A percentile compares a stretch with the other conserved stretches of the same genome.
phyloP scores from a whole-genome alignment of 495 filamentous ascomycete species.

The Talaromyces liani region DNA sequence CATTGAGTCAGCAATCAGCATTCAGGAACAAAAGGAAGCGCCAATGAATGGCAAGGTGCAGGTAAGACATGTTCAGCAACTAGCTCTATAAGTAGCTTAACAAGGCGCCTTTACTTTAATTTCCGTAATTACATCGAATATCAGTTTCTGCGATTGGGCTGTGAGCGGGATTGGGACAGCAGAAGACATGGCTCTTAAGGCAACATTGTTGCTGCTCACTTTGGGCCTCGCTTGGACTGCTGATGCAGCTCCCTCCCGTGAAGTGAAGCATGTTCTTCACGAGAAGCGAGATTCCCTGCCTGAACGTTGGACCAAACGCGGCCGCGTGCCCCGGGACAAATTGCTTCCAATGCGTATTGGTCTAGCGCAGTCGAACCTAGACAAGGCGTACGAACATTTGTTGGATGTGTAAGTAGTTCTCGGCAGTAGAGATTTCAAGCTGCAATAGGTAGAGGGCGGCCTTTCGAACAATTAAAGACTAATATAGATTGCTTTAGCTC shows the following conservation, averaged over 20 bases:
- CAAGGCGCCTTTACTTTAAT: not conserved
- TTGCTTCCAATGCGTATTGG: conserved; percentile 37
- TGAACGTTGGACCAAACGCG: conserved; percentile 15
- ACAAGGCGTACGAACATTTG: conserved; percentile 34
- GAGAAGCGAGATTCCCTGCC: conserved; percentile 21
- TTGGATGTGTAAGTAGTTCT: conserved; percentile 24
- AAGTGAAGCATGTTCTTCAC: conserved; percentile 17
- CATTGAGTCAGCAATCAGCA: too few relatives aligned
- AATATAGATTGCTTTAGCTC: conserved; percentile 12
- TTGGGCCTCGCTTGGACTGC: not conserved
- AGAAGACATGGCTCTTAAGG: not conserved
- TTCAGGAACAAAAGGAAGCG: too few relatives aligned
- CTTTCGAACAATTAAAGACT: not conserved
- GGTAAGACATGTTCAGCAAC: not conserved
- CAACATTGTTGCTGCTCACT: conserved; percentile 6
- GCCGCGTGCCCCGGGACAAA: conserved; percentile 12
- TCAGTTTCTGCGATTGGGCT: not conserved
- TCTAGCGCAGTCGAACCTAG: conserved; percentile 34
- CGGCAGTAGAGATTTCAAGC: not conserved
- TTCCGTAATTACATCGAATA: not conserved
- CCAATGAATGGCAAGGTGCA: not conserved
- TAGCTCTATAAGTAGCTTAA: not conserved
- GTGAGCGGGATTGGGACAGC: not conserved
- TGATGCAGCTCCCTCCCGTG: not conserved
- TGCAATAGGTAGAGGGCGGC: not conserved